phyloP scores from a whole-genome alignment of 129 eudicot species.

The Artemisia tridentata region DNA sequence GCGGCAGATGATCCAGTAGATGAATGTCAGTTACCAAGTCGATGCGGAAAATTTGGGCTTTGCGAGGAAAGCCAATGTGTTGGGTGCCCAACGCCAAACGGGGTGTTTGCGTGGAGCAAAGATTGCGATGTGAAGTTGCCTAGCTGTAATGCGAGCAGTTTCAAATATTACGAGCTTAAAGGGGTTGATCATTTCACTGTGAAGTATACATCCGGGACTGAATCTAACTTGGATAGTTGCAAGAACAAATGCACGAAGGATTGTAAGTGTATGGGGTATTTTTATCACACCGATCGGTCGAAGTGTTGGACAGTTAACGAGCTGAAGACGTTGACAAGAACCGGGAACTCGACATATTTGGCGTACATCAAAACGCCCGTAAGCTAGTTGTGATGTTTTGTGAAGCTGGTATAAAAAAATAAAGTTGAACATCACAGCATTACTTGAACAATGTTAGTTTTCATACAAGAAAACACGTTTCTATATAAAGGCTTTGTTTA shows the following conservation, averaged over 20 bases:
- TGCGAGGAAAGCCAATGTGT: conserved; percentile 53
- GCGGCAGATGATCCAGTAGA: neutral
- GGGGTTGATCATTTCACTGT: conserved; percentile 19
- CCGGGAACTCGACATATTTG: conserved; percentile 7
- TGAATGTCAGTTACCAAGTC: conserved; percentile 50
- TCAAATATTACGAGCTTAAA: conserved; percentile 9
- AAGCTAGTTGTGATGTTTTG: too few species aligned
- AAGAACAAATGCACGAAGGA: conserved; percentile 18
- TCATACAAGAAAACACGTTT: too few species aligned
- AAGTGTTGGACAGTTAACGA: conserved; percentile 17
- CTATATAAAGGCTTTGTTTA: too few species aligned
- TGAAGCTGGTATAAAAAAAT: too few species aligned
- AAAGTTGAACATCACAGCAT: too few species aligned
- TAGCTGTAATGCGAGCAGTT: conserved; percentile 1
- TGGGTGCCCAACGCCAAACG: conserved; percentile 43
- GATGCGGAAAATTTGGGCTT: conserved; percentile 46
- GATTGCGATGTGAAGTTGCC: conserved; percentile 11
- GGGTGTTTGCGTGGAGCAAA: conserved; percentile 42
- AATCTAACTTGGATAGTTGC: neutral
- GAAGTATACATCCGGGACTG: neutral
- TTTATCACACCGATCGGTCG: conserved; percentile 7
- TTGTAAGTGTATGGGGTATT: conserved; percentile 14
- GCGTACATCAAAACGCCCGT: conserved; percentile 20
- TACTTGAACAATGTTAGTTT: too few species aligned
- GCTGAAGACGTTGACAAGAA: neutral